A percentile compares a stretch with the other conserved stretches of the same genome.
Evolutionary conservation across 2,329 filamentous ascomycete genomes (phyloP).

Genomic region (Colletotrichum siamense): DNA sequence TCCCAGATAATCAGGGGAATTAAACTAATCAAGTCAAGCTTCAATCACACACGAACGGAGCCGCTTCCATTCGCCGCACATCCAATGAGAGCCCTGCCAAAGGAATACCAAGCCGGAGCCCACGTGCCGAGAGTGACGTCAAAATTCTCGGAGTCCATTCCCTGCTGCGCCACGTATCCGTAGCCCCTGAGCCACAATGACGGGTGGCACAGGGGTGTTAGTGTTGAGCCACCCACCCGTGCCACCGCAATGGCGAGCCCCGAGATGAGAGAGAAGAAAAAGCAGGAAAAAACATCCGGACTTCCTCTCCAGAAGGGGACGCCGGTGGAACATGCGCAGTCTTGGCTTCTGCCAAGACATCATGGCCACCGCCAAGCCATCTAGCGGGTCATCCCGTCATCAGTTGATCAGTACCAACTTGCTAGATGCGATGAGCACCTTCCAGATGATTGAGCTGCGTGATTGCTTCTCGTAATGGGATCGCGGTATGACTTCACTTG

Average conservation of each 20-base stretch:
- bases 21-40: neutral
- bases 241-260: neutral
- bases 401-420: neutral
- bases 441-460: neutral
- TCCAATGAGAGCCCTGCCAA: neutral
- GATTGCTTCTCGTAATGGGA: neutral
- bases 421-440: neutral
- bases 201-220: neutral
- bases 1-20: neutral
- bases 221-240: neutral
- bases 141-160: neutral
- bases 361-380: neutral
- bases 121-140: slow-evolving; percentile 11
- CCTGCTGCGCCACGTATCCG: neutral
- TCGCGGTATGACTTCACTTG: neutral
- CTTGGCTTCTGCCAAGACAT: neutral
- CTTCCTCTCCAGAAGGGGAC: neutral
- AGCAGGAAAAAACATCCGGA: neutral
- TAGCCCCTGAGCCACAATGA: neutral
- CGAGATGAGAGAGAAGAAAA: neutral
- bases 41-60: neutral
- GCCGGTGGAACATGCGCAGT: neutral
- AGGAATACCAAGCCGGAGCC: neutral
- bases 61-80: neutral
- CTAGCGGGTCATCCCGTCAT: slow-evolving; percentile 8